These are phyloP conservation scores for Oryza nivara DNA, from an alignment of 176 grass and related monocot species.

Conservation along the genomic window DNA sequence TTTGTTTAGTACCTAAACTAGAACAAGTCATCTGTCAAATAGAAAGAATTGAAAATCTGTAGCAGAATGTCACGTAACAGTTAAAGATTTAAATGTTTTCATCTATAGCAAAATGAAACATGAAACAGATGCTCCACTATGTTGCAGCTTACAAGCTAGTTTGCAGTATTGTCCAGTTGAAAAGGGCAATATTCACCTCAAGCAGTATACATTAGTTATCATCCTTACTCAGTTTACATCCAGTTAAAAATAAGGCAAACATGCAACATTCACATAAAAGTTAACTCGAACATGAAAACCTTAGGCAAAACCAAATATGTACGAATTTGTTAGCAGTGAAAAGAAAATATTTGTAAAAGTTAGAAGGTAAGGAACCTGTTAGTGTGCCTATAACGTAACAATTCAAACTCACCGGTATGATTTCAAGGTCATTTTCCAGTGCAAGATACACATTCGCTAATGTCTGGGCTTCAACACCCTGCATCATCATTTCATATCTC, in stretches of 20 bases:
- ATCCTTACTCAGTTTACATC: slow-evolving; percentile 35
- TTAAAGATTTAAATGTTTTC: slow-evolving; percentile 2
- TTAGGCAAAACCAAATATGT: neutral
- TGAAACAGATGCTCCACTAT: slow-evolving; percentile 26
- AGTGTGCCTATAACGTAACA: neutral
- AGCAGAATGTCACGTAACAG: slow-evolving; percentile 16
- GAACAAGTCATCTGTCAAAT: slow-evolving; percentile 37
- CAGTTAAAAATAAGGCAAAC: slow-evolving; percentile 7
- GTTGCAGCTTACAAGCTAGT: neutral
- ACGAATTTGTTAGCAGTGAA: slow-evolving; percentile 19
- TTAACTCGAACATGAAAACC: slow-evolving; percentile 17
- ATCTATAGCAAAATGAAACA: slow-evolving; percentile 34
- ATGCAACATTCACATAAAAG: slow-evolving; percentile 21
- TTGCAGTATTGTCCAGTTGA: neutral
- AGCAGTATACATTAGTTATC: slow-evolving; percentile 12
- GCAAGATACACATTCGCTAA: slow-evolving; percentile 97
- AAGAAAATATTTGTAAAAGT: neutral
- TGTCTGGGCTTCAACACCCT: slow-evolving; percentile 98
- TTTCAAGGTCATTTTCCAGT: slow-evolving; percentile 91
- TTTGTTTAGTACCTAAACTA: slow-evolving; percentile 95
- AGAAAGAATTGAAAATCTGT: slow-evolving; percentile 33
- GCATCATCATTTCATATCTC: slow-evolving; percentile 50
- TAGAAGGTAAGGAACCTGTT: neutral
- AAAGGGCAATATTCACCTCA: slow-evolving; percentile 22
- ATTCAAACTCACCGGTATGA: slow-evolving; percentile 77